phyloP scores from a whole-genome alignment of 768 basidiomycete genomes.

The Suillus spraguei region DNA sequence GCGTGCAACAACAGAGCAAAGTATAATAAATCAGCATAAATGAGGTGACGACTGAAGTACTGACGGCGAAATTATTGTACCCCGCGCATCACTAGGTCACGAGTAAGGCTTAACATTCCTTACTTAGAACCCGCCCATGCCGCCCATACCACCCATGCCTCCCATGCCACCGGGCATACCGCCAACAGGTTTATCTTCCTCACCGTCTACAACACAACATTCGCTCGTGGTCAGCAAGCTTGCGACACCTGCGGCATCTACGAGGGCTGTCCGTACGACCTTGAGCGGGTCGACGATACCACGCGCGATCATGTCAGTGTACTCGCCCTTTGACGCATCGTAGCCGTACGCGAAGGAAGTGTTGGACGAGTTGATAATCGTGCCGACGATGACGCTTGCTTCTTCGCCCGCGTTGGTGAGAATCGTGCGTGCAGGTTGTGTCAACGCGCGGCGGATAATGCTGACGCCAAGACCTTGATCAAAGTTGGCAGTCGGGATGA shows the following conservation, averaged over 20 bases:
- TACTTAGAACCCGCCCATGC: constrained; percentile 56
- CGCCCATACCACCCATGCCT: constrained; percentile 65
- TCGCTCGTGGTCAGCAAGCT: constrained; percentile 92
- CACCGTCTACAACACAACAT: constrained; percentile 88
- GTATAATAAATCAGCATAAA: constrained; percentile 17
- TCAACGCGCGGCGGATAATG: constrained; percentile 87
- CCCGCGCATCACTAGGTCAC: constrained; percentile 3
- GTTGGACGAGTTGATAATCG: constrained; percentile 60
- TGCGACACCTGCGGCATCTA: constrained; percentile 94
- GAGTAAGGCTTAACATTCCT: constrained; percentile 13
- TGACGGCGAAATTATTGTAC: not conserved
- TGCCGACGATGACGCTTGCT: constrained; percentile 89
- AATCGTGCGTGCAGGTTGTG: constrained; percentile 84
- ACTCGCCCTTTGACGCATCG: constrained; percentile 90
- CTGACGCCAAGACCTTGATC: constrained; percentile 96
- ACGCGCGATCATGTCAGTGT: constrained; percentile 90
- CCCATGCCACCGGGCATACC: constrained; percentile 42
- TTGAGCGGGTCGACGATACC: constrained; percentile 97
- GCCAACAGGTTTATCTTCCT: constrained; percentile 71
- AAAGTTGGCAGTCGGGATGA: constrained; percentile 86
- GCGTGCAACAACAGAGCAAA: constrained; percentile 15
- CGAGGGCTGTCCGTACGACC: constrained; percentile 91
- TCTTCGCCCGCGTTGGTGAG: constrained; percentile 95
- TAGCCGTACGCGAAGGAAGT: constrained; percentile 90
- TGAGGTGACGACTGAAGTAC: not conserved